Evolutionary conservation across 306 rosid genomes (phyloP).

Genomic region (Fragaria vesca): DNA sequence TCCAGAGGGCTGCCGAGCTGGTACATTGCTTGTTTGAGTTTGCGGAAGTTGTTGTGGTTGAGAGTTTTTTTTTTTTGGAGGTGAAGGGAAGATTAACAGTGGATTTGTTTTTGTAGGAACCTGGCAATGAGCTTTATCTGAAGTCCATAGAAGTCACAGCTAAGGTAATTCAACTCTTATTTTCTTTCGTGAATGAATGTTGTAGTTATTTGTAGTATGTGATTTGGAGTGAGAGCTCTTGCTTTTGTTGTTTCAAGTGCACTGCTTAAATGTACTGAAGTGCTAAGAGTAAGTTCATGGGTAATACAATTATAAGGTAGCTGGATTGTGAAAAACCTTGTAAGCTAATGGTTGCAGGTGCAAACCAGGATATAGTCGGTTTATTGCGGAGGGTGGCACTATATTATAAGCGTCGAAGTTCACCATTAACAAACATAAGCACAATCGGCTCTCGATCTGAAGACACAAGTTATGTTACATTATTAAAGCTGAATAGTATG

Average conservation of each 20-base stretch:
- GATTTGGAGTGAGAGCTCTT: not conserved
- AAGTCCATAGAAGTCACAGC: constrained; percentile 66
- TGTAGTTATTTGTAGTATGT: not conserved
- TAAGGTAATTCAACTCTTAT: constrained; percentile 39
- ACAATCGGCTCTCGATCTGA: not conserved
- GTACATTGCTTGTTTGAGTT: constrained; percentile 16
- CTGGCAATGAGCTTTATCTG: constrained; percentile 61
- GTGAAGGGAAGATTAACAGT: constrained; percentile 15
- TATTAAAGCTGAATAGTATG: not conserved
- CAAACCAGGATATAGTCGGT: not conserved
- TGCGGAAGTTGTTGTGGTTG: not conserved
- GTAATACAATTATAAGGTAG: not conserved
- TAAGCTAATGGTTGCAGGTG: not conserved
- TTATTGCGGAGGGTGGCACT: not conserved
- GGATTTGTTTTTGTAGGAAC: constrained; percentile 56
- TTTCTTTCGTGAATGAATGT: not conserved
- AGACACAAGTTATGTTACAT: not conserved
- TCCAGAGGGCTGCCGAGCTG: constrained; percentile 60
- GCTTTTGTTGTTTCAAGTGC: not conserved
- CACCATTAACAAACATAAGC: not conserved
- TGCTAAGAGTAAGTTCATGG: not conserved
- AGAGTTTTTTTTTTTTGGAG: not conserved
- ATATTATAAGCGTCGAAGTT: not conserved
- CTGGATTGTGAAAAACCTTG: not conserved
- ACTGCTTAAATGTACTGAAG: not conserved